Evolutionary conservation across 1,139 yeast genomes (phyloP).

Genomic region (Lodderomyces beijingensis): DNA sequence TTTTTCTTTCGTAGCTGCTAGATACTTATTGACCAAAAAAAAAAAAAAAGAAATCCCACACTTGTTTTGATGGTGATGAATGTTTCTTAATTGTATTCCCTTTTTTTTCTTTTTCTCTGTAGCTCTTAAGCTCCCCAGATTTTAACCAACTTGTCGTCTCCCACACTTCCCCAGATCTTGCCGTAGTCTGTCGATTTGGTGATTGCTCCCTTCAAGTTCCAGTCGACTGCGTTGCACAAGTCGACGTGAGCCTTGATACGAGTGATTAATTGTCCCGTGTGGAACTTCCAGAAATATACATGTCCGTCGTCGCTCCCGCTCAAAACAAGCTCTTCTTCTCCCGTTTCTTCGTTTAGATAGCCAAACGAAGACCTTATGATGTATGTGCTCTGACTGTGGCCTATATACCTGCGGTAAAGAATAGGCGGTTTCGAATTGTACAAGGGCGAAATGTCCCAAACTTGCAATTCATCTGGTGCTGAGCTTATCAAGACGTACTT

Average conservation of each 20-base stretch:
- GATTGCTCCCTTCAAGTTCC: constrained; percentile 46
- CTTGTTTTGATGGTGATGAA: too few species aligned
- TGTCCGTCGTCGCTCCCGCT: constrained; percentile 85
- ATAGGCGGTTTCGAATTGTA: constrained; percentile 22
- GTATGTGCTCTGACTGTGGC: constrained; percentile 66
- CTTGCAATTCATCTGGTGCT: constrained; percentile 74
- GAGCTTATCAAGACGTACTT: constrained; percentile 58
- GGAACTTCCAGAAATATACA: constrained; percentile 76
- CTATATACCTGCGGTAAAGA: constrained; percentile 59
- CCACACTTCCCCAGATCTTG: constrained; percentile 72
- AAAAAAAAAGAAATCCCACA: too few species aligned
- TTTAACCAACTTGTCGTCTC: constrained; percentile 70
- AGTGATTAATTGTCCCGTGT: constrained; percentile 66
- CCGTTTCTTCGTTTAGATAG: constrained; percentile 28
- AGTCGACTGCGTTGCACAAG: constrained; percentile 70
- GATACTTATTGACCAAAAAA: too few species aligned
- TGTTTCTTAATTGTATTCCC: too few species aligned
- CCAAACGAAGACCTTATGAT: constrained; percentile 82
- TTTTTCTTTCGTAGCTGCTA: too few species aligned
- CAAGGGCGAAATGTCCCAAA: constrained; percentile 56
- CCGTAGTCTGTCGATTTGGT: constrained; percentile 31
- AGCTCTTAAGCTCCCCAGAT: constrained; percentile 48
- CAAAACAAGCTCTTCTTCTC: constrained; percentile 61
- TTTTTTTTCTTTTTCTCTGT: neutral
- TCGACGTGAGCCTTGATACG: constrained; percentile 59